A percentile compares a stretch with the other conserved stretches of the same genome.
Evolutionary conservation across 2,329 filamentous ascomycete genomes (phyloP).

Genomic region (Trichoderma asperellum): DNA sequence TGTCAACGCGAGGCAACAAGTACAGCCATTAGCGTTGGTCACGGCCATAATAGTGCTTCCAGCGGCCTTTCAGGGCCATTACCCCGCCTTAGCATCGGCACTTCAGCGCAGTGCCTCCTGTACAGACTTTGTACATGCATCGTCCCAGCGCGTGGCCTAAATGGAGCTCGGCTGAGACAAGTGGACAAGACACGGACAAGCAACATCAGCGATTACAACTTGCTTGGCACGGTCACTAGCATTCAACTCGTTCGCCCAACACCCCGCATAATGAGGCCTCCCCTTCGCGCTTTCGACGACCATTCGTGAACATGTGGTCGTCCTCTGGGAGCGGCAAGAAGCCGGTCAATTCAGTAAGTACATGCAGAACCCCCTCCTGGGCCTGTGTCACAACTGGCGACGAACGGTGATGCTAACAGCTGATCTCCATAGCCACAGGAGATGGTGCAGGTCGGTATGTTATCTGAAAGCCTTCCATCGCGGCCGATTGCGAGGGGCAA

Average conservation of each 20-base stretch:
- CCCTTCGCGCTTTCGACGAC: conserved; percentile 35
- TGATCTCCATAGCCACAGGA: conserved; percentile 65
- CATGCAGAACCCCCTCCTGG: conserved; percentile 23
- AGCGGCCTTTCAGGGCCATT: conserved; percentile 22
- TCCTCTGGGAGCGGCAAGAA: conserved; percentile 71
- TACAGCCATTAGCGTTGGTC: conserved; percentile 4
- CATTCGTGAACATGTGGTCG: conserved; percentile 60
- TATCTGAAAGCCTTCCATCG: conserved; percentile 16
- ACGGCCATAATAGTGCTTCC: not conserved
- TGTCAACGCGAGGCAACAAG: not conserved
- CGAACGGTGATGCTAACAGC: conserved; percentile 41
- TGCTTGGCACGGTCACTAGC: conserved; percentile 7
- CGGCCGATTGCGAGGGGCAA: conserved; percentile 1
- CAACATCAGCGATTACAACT: conserved; percentile 19
- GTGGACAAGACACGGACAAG: conserved; percentile 21
- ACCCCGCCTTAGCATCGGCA: conserved; percentile 27
- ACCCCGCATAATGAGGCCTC: conserved; percentile 41
- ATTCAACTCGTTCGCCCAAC: conserved; percentile 4
- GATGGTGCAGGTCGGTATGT: conserved; percentile 98
- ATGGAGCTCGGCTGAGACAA: conserved; percentile 25
- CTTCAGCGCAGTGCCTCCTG: conserved; percentile 10
- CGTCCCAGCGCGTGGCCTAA: not conserved
- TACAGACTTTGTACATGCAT: not conserved
- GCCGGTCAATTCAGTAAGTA: conserved; percentile 68
- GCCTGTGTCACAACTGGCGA: conserved; percentile 24